Evolutionary conservation across 1,284 basidiomycete genomes (phyloP), one percentile per base, ranked within the genome.

Genomic region (Ceratobasidium sp.): DNA sequence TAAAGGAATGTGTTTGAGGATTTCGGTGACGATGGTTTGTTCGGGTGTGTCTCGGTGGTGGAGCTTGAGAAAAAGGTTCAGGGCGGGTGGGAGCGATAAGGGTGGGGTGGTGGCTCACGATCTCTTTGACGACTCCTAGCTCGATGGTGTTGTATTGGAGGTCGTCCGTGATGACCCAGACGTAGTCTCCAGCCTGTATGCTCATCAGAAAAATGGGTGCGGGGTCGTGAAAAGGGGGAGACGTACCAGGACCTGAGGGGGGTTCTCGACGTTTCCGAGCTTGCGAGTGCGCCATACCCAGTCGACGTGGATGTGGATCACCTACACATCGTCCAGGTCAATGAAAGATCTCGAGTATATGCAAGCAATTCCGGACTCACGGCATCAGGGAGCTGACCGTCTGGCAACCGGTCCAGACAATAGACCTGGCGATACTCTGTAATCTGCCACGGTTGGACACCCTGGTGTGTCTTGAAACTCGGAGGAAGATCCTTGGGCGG

Each of bases 351-450:
- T 5, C 15, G 32, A 6, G 25, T 57, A 8, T 57, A 57, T 29
- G 54, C 54, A 29, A 8, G n/a, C n/a, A n/a, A 57, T 29, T 19
- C 9, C 25, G 9, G 51, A 40, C 54, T 70, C 34, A 70, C 68
- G 46, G 68, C 40, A 52, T 57, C 68, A 2, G 68, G 68, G 52
- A 70, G 54, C 54, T 70, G 68, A 17, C 68, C 52, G 22, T 70
- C 68, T 5, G 68, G 68, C 68, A 70, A 44, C 52, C 68, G 68
- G 59, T 70, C 68, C 19, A 70, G 43, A 59, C 68, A 70, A 59
- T 70, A 70, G 29, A 70, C 68, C 52, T 70, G 52, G 4, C 68
- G 52, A 25, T 70, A 70, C 54, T 70, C 68, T 25, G 68, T 70
- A 59, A 70, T 70, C 52, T 70, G 68, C 68, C 68, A 70, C 4